phyloP scores from a whole-genome alignment of 352 stramenopile species.

The Pythium sp. region DNA sequence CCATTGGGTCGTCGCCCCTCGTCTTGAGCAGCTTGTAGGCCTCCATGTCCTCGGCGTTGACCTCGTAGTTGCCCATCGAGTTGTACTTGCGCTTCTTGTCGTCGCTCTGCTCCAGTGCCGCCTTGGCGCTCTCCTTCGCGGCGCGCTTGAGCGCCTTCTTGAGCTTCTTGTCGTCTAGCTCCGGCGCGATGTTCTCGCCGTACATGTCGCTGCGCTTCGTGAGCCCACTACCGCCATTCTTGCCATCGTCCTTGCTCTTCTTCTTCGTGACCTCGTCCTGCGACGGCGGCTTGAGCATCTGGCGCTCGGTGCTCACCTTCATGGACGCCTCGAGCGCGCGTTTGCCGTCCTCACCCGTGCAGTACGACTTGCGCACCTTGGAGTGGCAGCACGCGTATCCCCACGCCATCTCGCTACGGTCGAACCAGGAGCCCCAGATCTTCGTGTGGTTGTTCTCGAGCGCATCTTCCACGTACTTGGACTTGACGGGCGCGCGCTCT shows the following conservation, averaged over 20 bases:
- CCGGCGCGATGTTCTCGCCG: constrained; percentile 80
- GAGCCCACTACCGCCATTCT: constrained; percentile 25
- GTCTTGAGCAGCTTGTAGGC: constrained; percentile 92
- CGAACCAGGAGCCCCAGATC: constrained; percentile 99
- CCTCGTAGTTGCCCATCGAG: constrained; percentile 86
- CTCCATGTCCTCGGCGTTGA: constrained; percentile 96
- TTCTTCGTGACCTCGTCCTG: constrained; percentile 13
- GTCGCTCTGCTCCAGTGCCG: constrained; percentile 30
- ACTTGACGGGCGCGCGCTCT: constrained; percentile 80
- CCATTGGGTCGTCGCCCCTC: constrained; percentile 91
- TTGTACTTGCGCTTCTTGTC: constrained; percentile 95
- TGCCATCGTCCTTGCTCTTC: constrained; percentile 12
- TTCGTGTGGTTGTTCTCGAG: constrained; percentile 95
- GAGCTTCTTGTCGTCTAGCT: constrained; percentile 82
- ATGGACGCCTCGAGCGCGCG: constrained; percentile 84
- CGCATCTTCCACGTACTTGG: constrained; percentile 98
- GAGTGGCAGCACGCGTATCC: constrained; percentile 98
- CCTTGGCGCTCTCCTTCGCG: constrained; percentile 58
- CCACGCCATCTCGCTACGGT: constrained; percentile 92
- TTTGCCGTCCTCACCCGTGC: constrained; percentile 92
- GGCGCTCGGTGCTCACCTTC: constrained; percentile 38
- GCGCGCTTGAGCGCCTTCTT: constrained; percentile 82
- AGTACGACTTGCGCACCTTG: constrained; percentile 94
- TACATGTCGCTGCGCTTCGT: constrained; percentile 86
- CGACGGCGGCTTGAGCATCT: constrained; percentile 41